Conservation (phyloP, 169 alveolate genomes). For the Cryptosporidium bovis region DNA sequence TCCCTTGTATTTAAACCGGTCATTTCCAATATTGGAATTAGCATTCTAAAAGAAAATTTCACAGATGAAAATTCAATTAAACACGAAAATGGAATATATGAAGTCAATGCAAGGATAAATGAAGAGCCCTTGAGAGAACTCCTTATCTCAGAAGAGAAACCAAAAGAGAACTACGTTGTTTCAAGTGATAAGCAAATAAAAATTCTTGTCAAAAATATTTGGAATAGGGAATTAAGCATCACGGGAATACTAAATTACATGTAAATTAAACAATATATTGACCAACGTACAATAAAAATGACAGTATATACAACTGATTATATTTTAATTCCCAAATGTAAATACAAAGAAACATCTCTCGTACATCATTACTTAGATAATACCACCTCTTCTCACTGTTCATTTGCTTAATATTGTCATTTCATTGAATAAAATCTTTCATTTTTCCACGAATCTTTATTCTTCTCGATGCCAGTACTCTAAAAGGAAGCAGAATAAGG, state of each 20-base stretch:
- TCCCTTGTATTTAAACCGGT: constrained; percentile 38
- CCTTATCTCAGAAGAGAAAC: neutral
- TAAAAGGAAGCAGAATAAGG: too few relatives aligned
- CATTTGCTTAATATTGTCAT: too few relatives aligned
- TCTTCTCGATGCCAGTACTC: too few relatives aligned
- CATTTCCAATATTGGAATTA: constrained; percentile 19
- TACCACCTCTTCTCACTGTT: too few relatives aligned
- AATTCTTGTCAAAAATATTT: constrained; percentile 12
- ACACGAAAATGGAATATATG: neutral
- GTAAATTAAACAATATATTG: neutral
- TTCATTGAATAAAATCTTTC: too few relatives aligned
- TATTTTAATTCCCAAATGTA: too few relatives aligned
- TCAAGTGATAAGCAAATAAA: neutral
- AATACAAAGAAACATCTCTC: too few relatives aligned
- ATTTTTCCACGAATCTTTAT: too few relatives aligned
- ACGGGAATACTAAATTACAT: constrained; percentile 27
- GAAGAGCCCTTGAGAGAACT: constrained; percentile 10
- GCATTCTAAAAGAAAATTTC: neutral
- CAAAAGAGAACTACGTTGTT: neutral
- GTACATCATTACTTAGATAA: too few relatives aligned
- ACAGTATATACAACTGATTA: too few relatives aligned
- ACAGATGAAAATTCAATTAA: neutral
- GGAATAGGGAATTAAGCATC: constrained; percentile 5
- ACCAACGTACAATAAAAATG: too few relatives aligned
- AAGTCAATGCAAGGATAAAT: constrained; percentile 1